Conservation (phyloP, 108 stramenopile genomes). For the Nitzschia palea region DNA sequence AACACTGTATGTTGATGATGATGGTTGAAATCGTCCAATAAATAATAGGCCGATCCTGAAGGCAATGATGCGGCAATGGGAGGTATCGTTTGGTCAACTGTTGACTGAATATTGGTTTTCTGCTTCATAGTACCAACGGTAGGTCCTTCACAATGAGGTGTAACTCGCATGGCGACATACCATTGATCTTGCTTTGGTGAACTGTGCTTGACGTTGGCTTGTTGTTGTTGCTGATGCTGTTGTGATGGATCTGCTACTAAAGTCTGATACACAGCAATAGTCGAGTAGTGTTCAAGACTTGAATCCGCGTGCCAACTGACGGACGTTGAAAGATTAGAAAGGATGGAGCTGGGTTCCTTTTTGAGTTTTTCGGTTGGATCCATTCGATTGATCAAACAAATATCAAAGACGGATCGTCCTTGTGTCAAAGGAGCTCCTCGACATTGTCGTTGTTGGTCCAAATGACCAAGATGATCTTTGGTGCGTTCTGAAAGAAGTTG, state of each 20-base stretch:
- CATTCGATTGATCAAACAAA: slow-evolving; percentile 85
- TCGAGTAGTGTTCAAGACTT: slow-evolving; percentile 74
- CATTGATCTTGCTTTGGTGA: slow-evolving; percentile 26
- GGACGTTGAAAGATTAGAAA: slow-evolving; percentile 39
- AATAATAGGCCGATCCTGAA: slow-evolving; percentile 68
- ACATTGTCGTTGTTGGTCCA: slow-evolving; percentile 28
- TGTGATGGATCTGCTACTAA: slow-evolving; percentile 19
- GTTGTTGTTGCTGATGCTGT: neutral
- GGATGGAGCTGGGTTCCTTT: slow-evolving; percentile 11
- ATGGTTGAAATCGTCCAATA: slow-evolving; percentile 89
- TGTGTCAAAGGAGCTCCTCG: slow-evolving; percentile 23
- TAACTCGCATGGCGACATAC: slow-evolving; percentile 57
- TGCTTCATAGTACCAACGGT: slow-evolving; percentile 22
- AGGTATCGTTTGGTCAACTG: slow-evolving; percentile 37
- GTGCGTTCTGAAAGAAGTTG: slow-evolving; percentile 38
- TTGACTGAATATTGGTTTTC: slow-evolving; percentile 29
- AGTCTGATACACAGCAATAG: slow-evolving; percentile 77
- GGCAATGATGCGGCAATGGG: slow-evolving; percentile 49
- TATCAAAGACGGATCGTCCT: slow-evolving; percentile 49
- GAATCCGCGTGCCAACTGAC: slow-evolving; percentile 92
- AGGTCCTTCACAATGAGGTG: slow-evolving; percentile 53
- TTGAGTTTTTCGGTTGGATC: slow-evolving; percentile 44
- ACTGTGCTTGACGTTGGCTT: slow-evolving; percentile 6
- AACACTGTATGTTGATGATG: slow-evolving; percentile 74
- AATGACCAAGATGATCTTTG: slow-evolving; percentile 26